Conservation (phyloP, 371 early-diverging fungal genomes). For the Synchytrium microbalum region DNA sequence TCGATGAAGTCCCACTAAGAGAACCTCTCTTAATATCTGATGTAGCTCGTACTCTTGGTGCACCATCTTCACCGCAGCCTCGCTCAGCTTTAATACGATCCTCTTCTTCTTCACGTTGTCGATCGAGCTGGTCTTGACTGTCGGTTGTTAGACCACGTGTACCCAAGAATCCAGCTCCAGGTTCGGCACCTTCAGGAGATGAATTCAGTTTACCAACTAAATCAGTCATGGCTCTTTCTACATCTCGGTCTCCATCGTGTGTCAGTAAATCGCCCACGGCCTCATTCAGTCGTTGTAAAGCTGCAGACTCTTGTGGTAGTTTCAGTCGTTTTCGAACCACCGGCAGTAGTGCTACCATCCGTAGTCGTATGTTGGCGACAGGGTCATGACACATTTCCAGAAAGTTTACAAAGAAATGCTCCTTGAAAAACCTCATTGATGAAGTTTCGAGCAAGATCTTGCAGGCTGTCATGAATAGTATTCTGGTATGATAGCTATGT, state of each 20-base stretch:
- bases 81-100: neutral
- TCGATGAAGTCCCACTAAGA: no score
- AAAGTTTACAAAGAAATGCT: neutral
- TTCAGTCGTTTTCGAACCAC: neutral
- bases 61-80: no score
- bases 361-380: neutral
- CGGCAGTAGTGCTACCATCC: neutral
- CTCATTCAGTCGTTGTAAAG: neutral
- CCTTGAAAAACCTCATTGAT: neutral
- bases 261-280: neutral
- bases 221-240: neutral
- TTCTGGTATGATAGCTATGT: neutral
- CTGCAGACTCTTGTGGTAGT: neutral
- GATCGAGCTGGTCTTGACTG: neutral
- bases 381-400: neutral
- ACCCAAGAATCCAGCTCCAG: constrained; percentile 3
- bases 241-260: neutral
- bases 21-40: no score
- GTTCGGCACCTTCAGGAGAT: neutral
- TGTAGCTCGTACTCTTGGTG: no score
- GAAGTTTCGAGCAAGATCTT: neutral
- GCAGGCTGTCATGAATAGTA: neutral
- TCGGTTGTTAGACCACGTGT: neutral
- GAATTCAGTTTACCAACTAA: neutral
- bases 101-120: neutral